These are phyloP conservation scores for Colletotrichum destructivum DNA, from an alignment of 2,329 filamentous ascomycete species.

Conservation along the genomic window DNA sequence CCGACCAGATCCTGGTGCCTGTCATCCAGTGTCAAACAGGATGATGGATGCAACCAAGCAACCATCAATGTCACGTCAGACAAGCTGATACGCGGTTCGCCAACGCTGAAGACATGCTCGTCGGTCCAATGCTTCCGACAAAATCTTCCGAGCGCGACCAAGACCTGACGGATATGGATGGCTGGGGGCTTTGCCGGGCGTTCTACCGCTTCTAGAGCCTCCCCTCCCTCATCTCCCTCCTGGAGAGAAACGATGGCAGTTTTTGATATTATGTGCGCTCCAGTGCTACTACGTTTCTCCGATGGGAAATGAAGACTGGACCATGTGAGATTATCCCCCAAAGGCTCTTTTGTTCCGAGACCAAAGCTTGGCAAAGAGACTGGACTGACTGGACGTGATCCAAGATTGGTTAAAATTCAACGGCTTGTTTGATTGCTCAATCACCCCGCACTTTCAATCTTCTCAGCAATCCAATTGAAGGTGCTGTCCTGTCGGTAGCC, in stretches of 20 bases:
- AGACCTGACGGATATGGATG: conserved; percentile 2
- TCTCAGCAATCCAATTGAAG: not conserved
- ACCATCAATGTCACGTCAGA: conserved; percentile 40
- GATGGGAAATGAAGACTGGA: conserved; percentile 25
- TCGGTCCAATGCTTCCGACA: conserved; percentile 29
- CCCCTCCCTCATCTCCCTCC: not conserved
- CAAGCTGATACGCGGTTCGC: conserved; percentile 4
- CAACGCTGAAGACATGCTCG: conserved; percentile 11
- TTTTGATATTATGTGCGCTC: not conserved
- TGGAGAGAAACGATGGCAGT: not conserved
- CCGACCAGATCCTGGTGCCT: conserved; percentile 27
- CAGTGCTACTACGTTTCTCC: not conserved
- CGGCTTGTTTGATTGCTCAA: no score
- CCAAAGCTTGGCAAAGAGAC: not conserved
- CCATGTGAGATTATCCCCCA: conserved; percentile 17
- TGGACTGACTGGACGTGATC: no score
- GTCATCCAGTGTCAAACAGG: conserved; percentile 23
- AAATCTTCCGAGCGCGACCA: conserved; percentile 31
- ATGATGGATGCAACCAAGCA: conserved; percentile 21
- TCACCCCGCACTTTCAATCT: no score
- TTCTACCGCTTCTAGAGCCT: not conserved
- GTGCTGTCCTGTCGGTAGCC: no score
- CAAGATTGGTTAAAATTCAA: no score
- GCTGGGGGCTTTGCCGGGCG: not conserved
- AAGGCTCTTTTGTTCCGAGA: not conserved